These are phyloP conservation scores for Alnus glutinosa DNA, from an alignment of 306 rosid species.

Conservation along the genomic window DNA sequence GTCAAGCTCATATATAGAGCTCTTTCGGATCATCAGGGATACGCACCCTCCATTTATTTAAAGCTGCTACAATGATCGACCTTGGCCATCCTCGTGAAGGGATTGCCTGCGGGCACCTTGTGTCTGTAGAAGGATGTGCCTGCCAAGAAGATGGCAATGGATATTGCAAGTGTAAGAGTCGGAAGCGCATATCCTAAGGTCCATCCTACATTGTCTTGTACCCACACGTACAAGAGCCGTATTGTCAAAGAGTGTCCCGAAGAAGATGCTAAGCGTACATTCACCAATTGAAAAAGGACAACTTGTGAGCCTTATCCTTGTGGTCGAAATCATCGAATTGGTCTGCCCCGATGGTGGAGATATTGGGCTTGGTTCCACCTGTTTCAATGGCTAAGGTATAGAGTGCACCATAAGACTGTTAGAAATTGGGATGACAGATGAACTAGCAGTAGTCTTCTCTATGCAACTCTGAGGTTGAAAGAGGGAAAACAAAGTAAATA, in stretches of 20 bases:
- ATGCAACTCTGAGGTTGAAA: no score
- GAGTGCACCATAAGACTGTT: slow-evolving; percentile 57
- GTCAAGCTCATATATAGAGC: slow-evolving; percentile 53
- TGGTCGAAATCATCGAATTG: slow-evolving; percentile 87
- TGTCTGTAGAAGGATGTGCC: slow-evolving; percentile 90
- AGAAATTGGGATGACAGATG: no score
- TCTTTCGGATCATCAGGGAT: slow-evolving; percentile 57
- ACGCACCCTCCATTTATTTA: slow-evolving; percentile 55
- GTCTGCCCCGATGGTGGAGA: slow-evolving; percentile 93
- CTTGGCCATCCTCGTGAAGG: slow-evolving; percentile 59
- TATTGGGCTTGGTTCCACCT: slow-evolving; percentile 91
- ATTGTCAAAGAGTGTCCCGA: slow-evolving; percentile 80
- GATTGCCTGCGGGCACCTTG: slow-evolving; percentile 47
- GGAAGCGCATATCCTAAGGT: slow-evolving; percentile 86
- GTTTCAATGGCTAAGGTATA: slow-evolving; percentile 82
- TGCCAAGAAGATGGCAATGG: slow-evolving; percentile 50
- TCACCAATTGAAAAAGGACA: slow-evolving; percentile 98
- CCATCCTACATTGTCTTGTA: slow-evolving; percentile 95
- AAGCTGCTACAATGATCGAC: slow-evolving; percentile 58
- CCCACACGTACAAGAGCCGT: slow-evolving; percentile 58
- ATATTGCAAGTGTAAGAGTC: slow-evolving; percentile 66
- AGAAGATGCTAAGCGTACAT: slow-evolving; percentile 73
- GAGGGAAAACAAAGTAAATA: no score
- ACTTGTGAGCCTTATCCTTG: slow-evolving; percentile 66
- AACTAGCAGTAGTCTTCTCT: no score